phyloP scores from a whole-genome alignment of 2,329 filamentous ascomycete genomes.

The Penicillium sp. region DNA sequence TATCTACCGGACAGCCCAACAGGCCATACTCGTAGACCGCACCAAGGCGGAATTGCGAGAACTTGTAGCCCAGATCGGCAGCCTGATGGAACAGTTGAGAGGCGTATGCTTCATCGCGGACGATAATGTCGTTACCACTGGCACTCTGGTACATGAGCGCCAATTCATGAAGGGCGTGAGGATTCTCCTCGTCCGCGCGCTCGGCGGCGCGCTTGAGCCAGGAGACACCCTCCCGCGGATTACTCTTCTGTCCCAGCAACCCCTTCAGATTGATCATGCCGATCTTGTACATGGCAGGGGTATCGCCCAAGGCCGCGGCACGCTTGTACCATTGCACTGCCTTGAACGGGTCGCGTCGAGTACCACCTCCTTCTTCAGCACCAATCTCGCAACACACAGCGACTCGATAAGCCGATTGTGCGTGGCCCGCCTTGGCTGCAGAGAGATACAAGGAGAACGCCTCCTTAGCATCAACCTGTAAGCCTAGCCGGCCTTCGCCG shows the following conservation, averaged over 20 bases:
- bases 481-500: constrained; percentile 71
- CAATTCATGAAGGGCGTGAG: constrained; percentile 89
- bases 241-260: constrained; percentile 76
- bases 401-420: constrained; percentile 83
- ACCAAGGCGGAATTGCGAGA: constrained; percentile 84
- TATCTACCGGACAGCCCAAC: constrained; percentile 75
- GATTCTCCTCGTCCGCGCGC: constrained; percentile 79
- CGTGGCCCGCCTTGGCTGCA: constrained; percentile 81
- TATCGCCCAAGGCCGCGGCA: constrained; percentile 81
- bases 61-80: constrained; percentile 86
- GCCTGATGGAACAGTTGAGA: constrained; percentile 77
- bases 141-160: constrained; percentile 54
- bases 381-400: constrained; percentile 97
- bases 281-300: constrained; percentile 96
- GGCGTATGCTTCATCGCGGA: constrained; percentile 77
- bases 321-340: constrained; percentile 98
- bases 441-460: constrained; percentile 91
- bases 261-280: constrained; percentile 95
- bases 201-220: constrained; percentile 95
- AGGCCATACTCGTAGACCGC: constrained; percentile 85
- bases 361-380: constrained; percentile 88
- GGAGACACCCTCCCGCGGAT: constrained; percentile 75
- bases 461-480: constrained; percentile 79
- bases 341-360: constrained; percentile 81
- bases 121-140: constrained; percentile 61